phyloP scores from a whole-genome alignment of 495 filamentous ascomycete genomes.

The Tuber magnatum region DNA sequence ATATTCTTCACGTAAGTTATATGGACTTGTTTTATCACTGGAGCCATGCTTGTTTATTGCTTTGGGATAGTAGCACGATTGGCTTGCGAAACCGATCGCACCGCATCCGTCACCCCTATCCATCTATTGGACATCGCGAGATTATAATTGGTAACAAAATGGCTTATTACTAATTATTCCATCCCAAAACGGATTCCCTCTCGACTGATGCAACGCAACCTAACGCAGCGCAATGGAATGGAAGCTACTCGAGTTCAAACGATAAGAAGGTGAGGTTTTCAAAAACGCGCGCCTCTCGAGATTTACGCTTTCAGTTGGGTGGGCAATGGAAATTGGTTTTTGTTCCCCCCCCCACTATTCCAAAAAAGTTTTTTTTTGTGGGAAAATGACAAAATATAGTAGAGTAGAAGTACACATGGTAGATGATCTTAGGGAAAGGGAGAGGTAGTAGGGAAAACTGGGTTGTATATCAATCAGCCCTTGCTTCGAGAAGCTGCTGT shows the following conservation, averaged over 20 bases:
- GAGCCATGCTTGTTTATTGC: neutral
- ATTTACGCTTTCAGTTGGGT: neutral
- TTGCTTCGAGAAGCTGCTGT: neutral
- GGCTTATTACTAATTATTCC: constrained; percentile 2
- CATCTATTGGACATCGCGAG: neutral
- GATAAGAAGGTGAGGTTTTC: neutral
- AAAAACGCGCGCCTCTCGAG: neutral
- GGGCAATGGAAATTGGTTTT: neutral
- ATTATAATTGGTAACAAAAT: neutral
- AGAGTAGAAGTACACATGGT: neutral
- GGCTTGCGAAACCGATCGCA: neutral
- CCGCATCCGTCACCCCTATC: neutral
- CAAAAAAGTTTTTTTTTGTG: neutral
- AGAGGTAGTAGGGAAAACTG: neutral
- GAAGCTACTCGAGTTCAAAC: neutral
- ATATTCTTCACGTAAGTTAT: neutral
- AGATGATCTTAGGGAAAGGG: neutral
- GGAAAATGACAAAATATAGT: neutral
- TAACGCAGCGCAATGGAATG: neutral
- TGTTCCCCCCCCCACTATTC: neutral
- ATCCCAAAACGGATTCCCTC: neutral
- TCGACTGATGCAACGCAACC: neutral
- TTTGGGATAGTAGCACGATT: neutral
- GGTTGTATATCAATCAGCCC: neutral
- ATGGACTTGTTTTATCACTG: neutral